Conservation (phyloP, 768 basidiomycete species). For the Macrolepiota dolichaula region DNA sequence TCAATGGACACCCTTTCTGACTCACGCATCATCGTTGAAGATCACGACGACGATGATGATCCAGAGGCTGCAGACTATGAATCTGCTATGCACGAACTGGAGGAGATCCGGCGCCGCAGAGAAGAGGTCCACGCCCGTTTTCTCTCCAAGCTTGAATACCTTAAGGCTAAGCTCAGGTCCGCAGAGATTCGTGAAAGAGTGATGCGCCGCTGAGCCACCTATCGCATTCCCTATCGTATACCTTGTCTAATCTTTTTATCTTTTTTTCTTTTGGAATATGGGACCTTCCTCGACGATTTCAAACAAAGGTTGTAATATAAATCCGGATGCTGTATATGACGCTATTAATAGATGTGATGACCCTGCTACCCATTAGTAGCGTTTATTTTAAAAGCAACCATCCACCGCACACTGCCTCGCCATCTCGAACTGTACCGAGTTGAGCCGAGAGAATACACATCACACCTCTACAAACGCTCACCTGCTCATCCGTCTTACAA, state of each 20-base stretch:
- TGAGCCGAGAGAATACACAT: neutral
- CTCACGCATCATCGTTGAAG: conserved; percentile 2
- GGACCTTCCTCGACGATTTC: neutral
- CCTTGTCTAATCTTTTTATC: neutral
- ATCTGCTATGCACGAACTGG: conserved; percentile 32
- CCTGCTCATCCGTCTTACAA: conserved; percentile 69
- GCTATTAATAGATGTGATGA: conserved; percentile 5
- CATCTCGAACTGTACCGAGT: conserved; percentile 28
- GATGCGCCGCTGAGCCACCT: conserved; percentile 28
- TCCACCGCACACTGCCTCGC: conserved; percentile 29
- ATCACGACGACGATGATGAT: conserved; percentile 29
- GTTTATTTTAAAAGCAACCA: neutral
- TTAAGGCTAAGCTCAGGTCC: conserved; percentile 71
- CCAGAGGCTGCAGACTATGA: conserved; percentile 23
- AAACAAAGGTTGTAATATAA: neutral
- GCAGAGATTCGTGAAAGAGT: conserved; percentile 63
- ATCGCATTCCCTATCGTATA: neutral
- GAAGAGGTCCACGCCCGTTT: conserved; percentile 68
- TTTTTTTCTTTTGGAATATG: neutral
- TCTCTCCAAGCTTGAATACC: conserved; percentile 67
- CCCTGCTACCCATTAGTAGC: neutral
- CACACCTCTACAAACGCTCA: conserved; percentile 15
- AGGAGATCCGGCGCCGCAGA: conserved; percentile 60
- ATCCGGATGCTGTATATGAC: neutral
- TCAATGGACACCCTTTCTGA: conserved; percentile 16